A percentile compares a stretch with the other conserved stretches of the same genome.
These are phyloP conservation scores for Entophlyctis luteolus DNA, from an alignment of 192 early-diverging fungal species.

Conservation along the genomic window DNA sequence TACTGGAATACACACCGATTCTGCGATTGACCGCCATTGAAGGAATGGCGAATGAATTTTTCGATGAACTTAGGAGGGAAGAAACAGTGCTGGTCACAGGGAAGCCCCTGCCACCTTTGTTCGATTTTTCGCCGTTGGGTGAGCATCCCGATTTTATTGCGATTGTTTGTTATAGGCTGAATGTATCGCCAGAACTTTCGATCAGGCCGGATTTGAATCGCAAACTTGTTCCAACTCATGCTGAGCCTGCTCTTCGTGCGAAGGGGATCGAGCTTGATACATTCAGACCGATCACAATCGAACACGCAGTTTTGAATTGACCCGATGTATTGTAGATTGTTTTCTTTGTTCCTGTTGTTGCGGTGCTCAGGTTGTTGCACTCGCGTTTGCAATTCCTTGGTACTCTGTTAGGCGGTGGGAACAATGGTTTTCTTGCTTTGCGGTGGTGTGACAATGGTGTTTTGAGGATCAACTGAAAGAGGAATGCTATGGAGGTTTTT, in stretches of 20 bases:
- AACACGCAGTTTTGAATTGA: constrained; percentile 25
- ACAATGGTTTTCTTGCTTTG: too few species aligned
- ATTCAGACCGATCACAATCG: constrained; percentile 63
- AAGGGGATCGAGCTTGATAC: constrained; percentile 72
- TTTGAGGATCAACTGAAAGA: too few species aligned
- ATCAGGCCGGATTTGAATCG: constrained; percentile 80
- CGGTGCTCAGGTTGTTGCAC: too few species aligned
- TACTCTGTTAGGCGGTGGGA: too few species aligned
- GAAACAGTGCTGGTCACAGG: constrained; percentile 83
- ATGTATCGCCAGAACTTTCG: constrained; percentile 67
- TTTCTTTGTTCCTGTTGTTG: neutral
- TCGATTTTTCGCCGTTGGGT: constrained; percentile 83
- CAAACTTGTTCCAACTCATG: constrained; percentile 79
- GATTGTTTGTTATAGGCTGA: neutral
- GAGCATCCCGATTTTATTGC: neutral
- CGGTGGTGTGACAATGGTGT: too few species aligned
- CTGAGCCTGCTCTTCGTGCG: constrained; percentile 56
- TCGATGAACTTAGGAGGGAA: constrained; percentile 90
- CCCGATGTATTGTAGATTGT: neutral
- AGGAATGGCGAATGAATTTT: constrained; percentile 94
- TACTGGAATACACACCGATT: constrained; percentile 92
- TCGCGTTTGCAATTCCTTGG: too few species aligned
- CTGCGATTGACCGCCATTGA: constrained; percentile 80
- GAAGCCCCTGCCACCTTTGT: constrained; percentile 82
- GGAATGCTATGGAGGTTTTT: too few species aligned